Conservation (phyloP, 1,139 yeast genomes). For the Geotrichum candidum region DNA sequence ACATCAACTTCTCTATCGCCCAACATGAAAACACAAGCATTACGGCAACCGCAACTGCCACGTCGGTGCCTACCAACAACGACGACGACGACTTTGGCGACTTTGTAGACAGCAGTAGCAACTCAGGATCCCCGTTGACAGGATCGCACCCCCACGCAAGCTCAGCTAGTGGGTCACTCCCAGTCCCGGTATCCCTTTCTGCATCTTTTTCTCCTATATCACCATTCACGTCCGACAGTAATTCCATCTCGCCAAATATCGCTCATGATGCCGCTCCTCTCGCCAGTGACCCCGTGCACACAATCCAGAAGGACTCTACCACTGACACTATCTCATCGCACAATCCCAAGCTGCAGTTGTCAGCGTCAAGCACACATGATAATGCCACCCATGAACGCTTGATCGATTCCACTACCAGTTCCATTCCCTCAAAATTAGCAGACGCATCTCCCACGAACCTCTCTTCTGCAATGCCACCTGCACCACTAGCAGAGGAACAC, state of each 20-base stretch:
- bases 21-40: not conserved
- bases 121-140: not conserved
- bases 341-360: not conserved
- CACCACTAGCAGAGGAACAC: not conserved
- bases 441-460: not conserved
- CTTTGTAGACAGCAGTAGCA: conserved; percentile 18
- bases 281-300: no score
- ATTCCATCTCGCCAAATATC: not conserved
- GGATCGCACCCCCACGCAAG: not conserved
- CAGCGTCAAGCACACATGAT: not conserved
- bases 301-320: no score
- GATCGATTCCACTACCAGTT: not conserved
- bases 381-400: not conserved
- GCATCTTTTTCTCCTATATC: not conserved
- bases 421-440: not conserved
- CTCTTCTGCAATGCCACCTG: not conserved
- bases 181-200: not conserved
- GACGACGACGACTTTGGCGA: conserved; percentile 27
- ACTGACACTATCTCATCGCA: no score
- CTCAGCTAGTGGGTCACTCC: not conserved
- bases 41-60: not conserved
- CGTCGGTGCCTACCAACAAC: conserved; percentile 1
- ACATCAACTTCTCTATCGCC: not conserved
- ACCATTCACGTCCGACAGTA: not conserved
- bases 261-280: no score